phyloP scores from a whole-genome alignment of 176 grass and related monocot species.

The Lolium multiflorum region DNA sequence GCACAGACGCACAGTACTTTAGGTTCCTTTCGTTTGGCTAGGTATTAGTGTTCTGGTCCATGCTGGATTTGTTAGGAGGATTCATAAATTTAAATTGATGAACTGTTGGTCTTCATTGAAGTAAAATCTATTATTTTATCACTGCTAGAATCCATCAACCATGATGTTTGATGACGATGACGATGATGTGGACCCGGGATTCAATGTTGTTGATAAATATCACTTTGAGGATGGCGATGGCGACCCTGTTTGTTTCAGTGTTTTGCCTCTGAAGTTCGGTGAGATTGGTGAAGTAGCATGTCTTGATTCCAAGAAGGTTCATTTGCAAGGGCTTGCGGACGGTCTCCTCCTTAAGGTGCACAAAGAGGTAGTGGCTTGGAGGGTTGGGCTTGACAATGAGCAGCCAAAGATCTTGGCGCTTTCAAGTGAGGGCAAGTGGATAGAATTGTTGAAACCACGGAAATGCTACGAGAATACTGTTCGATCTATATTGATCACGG shows the following conservation, averaged over 20 bases:
- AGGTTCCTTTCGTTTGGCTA: not conserved
- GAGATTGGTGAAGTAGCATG: not conserved
- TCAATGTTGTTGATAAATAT: conserved; percentile 37
- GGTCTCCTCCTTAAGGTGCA: conserved; percentile 17
- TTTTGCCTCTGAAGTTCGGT: conserved; percentile 41
- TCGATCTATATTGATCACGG: conserved; percentile 62
- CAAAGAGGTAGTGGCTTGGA: conserved; percentile 56
- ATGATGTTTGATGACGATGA: conserved; percentile 44
- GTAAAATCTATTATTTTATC: conserved; percentile 1
- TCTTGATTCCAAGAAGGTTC: conserved; percentile 11
- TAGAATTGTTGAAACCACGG: conserved; percentile 55
- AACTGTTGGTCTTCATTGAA: not conserved
- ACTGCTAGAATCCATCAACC: not conserved
- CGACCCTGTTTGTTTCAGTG: conserved; percentile 49
- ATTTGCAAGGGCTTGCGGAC: conserved; percentile 38
- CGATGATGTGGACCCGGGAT: not conserved
- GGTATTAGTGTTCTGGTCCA: not conserved
- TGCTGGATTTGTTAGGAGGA: not conserved
- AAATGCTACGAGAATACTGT: conserved; percentile 49
- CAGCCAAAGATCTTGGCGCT: conserved; percentile 51
- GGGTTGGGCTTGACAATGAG: conserved; percentile 46
- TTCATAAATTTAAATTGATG: not conserved
- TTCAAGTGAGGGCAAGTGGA: conserved; percentile 62
- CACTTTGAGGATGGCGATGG: conserved; percentile 40
- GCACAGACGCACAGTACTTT: not conserved